Evolutionary conservation across 2,329 filamentous ascomycete genomes (phyloP).

Genomic region (Calonectria henricotiae): DNA sequence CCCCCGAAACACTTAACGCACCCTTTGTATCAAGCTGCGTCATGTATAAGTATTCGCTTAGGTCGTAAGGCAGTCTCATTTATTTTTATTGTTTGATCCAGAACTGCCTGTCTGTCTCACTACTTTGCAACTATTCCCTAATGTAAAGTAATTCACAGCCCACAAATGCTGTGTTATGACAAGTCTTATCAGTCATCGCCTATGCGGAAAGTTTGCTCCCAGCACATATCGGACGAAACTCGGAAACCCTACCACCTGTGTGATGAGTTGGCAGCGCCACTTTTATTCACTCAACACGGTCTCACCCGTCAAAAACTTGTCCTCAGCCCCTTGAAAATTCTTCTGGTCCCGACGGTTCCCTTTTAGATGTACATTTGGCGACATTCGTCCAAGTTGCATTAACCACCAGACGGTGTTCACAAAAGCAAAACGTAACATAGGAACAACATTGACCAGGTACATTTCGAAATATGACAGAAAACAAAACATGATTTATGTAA

Average conservation of each 20-base stretch:
- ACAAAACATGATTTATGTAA: no score
- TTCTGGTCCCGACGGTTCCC: not conserved
- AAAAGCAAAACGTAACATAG: not conserved
- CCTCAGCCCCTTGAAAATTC: no score
- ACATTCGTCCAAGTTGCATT: not conserved
- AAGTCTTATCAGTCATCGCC: not conserved
- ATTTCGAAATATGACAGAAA: no score
- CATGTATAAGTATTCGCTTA: not conserved
- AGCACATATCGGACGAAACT: not conserved
- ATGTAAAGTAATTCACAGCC: not conserved
- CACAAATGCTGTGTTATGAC: not conserved
- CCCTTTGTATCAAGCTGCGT: not conserved
- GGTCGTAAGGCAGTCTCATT: not conserved
- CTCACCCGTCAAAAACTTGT: not conserved
- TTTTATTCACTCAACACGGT: not conserved
- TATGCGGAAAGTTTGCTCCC: not conserved
- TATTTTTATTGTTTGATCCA: constrained; percentile 17
- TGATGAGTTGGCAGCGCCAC: not conserved
- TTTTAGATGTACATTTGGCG: not conserved
- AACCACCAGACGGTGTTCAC: no score
- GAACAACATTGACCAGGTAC: no score
- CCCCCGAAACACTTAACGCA: not conserved
- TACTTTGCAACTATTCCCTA: not conserved
- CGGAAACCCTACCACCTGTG: not conserved
- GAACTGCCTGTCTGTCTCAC: not conserved